Base-by-base conservation (phyloP, 2,329 filamentous ascomycete species). In the Ophiocordyceps unilateralis region DNA sequence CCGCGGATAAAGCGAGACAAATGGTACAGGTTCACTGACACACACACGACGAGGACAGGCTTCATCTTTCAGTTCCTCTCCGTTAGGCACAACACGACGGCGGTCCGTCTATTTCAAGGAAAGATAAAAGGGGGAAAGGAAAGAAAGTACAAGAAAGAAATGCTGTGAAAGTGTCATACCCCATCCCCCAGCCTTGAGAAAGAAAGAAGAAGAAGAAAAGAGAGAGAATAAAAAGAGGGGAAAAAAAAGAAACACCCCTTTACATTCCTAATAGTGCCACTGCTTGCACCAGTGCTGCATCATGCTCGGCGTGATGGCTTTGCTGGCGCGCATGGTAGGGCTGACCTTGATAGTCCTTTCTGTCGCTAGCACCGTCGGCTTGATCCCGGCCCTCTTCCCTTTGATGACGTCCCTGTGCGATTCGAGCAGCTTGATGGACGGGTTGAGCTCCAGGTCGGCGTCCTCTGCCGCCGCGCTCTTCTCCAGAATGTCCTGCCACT, bases 371-470 rank as follows among this genome's bases (percentile, higher is more conserved):
- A 36, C 20, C 1, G 41, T 42, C 7, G 32, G 20, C 10, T 26
- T 7, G 1, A 12, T 10, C 2, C 47, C 47, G 3, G 41, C 41
- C 8, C 38, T 39, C n/a, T 41, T 38, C 5, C 41, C 45, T 12
- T 26, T 39, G 21, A 43, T 34, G 12, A 56, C 41, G n/a, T 39
- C 44, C 19, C 55, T 55, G 48, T 70, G 74, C 22, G 68, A 66
- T 39, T 71, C 68, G 1, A 74, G 48, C 39, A 76, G 55, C 57
- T 74, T 75, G 36, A 73, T 49, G 10, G 62, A 69, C 0, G 69
- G 69, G 48, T 71, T 72, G 43, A 52, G 56, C 4, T 58, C 58
- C 1, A 70, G 48, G 9, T 63, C 56, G 3, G 60, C 55, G 14
- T 55, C 58, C 4, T 54, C 54, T 5, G 54, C 50, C 4, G 53